Base-by-base conservation (phyloP, 202 grass and related monocot genomes). In the Carex arenaria region DNA sequence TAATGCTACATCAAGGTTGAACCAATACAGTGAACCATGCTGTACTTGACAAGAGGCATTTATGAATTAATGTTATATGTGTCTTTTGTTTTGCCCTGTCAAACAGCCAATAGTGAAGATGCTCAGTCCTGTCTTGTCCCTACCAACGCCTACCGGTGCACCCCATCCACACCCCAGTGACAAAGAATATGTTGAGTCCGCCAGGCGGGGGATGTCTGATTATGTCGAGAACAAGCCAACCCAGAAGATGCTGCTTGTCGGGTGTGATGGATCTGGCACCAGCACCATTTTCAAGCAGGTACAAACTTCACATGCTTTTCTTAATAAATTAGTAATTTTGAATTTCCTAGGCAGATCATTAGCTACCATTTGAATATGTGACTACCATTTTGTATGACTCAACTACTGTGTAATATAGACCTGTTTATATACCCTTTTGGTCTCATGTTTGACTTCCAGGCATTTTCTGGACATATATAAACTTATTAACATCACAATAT, bases 211-310 rank as follows among this genome's bases (percentile, higher is more conserved):
- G 4, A 67, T 91, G 17, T 88, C 91, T 83, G 88, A 99, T 36
- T 96, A 96, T 68, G 78, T 95, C 36, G 91, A 96, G 59, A 88
- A 90, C 81, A 91, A 84, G 59, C 83, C 88, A 72, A 36, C 83
- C 38, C 93, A 96, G 34, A 96, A 92, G 79, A 67, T 94, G 84
- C 68, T 99, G 68, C 85, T 99, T 80, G 83, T 99, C 85, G 88
- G 88, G 30, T 80, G 71, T 54, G 47, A 86, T 59, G 93, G 93
- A 73, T 96, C 93, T 80, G 96, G 93, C 64, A 89, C 96, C 73
- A 96, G 91, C 82, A 96, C 93, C 73, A 88, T 99, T 82, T 85
- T 99, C 84, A 99, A 99, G 72, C 96, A 99, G 96, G 96, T 99
- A 87, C 10, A 43, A 7, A 80, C 76, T 43, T 79, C 67, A 49